Evolutionary conservation across 495 filamentous ascomycete species (phyloP).

Genomic region (Letharia lupina): DNA sequence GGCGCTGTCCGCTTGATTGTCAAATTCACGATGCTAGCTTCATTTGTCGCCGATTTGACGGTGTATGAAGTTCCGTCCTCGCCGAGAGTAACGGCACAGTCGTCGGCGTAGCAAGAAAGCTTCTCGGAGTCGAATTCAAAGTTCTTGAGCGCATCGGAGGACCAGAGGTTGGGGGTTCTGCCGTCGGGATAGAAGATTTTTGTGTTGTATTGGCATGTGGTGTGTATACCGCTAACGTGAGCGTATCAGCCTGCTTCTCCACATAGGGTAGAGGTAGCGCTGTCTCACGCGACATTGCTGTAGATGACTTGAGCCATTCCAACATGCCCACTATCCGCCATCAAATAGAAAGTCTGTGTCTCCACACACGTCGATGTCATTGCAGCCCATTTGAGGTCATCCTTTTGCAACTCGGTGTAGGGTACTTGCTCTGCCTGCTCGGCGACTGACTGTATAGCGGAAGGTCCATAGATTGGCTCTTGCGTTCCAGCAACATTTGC

Average conservation of each 20-base stretch:
- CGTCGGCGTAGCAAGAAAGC: conserved; percentile 72
- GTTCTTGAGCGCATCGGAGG: conserved; percentile 64
- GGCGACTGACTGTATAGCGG: conserved; percentile 76
- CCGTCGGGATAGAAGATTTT: conserved; percentile 79
- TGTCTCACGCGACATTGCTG: conserved; percentile 86
- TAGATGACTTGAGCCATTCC: conserved; percentile 88
- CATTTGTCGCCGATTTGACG: conserved; percentile 78
- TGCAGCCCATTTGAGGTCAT: conserved; percentile 72
- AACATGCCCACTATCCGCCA: conserved; percentile 65
- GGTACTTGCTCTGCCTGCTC: conserved; percentile 68
- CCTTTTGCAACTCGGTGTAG: conserved; percentile 68
- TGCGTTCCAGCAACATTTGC: conserved; percentile 88
- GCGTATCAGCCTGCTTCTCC: neutral
- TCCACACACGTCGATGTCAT: conserved; percentile 84
- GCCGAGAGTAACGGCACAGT: conserved; percentile 71
- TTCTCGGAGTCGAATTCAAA: conserved; percentile 77
- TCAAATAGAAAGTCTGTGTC: conserved; percentile 93
- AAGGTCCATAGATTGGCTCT: conserved; percentile 92
- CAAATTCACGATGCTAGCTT: conserved; percentile 69
- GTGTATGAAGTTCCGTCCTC: conserved; percentile 72
- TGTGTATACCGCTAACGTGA: conserved; percentile 65
- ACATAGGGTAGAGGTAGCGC: neutral
- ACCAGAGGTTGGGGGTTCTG: conserved; percentile 64
- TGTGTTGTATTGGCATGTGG: conserved; percentile 81
- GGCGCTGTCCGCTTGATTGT: conserved; percentile 67